Evolutionary conservation across 108 stramenopile species (phyloP).

Genomic region (Pseudonitzschia multistriata): DNA sequence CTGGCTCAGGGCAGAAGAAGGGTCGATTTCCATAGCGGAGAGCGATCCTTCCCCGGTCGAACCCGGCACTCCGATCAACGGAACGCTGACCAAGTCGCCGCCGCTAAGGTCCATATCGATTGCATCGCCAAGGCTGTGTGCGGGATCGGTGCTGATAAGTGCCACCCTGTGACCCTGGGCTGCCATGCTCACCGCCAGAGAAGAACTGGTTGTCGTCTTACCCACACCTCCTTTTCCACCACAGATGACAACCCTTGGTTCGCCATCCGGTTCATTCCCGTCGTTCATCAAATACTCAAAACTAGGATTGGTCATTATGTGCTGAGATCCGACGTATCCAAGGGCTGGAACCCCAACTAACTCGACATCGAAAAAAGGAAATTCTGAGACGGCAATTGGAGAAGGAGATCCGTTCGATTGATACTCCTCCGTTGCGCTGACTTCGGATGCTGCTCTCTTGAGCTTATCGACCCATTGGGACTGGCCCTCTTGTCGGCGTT

Average conservation of each 20-base stretch:
- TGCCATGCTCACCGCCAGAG: conserved; percentile 87
- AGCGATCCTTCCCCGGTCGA: conserved; percentile 60
- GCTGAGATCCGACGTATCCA: conserved; percentile 60
- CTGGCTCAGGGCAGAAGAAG: conserved; percentile 59
- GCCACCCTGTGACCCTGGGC: conserved; percentile 83
- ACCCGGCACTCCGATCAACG: conserved; percentile 67
- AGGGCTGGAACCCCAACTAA: conserved; percentile 82
- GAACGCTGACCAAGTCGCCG: conserved; percentile 64
- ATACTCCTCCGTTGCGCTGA: conserved; percentile 68
- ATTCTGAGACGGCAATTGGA: conserved; percentile 61
- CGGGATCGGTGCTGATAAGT: conserved; percentile 94
- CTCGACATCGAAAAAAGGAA: conserved; percentile 86
- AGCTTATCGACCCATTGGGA: conserved; percentile 71
- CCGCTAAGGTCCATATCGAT: conserved; percentile 72
- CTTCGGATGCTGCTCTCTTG: conserved; percentile 53
- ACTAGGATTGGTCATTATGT: conserved; percentile 50
- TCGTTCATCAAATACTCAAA: conserved; percentile 57
- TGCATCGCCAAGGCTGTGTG: conserved; percentile 96
- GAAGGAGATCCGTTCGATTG: conserved; percentile 40
- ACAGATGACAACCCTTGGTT: conserved; percentile 75
- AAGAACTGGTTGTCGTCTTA: conserved; percentile 82
- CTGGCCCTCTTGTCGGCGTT: conserved; percentile 70
- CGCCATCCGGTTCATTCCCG: conserved; percentile 19
- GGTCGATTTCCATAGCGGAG: conserved; percentile 85
- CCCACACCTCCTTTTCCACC: conserved; percentile 92